These are phyloP conservation scores for Elsinoe necatrix DNA, from an alignment of 2,329 filamentous ascomycete genomes.

Conservation along the genomic window DNA sequence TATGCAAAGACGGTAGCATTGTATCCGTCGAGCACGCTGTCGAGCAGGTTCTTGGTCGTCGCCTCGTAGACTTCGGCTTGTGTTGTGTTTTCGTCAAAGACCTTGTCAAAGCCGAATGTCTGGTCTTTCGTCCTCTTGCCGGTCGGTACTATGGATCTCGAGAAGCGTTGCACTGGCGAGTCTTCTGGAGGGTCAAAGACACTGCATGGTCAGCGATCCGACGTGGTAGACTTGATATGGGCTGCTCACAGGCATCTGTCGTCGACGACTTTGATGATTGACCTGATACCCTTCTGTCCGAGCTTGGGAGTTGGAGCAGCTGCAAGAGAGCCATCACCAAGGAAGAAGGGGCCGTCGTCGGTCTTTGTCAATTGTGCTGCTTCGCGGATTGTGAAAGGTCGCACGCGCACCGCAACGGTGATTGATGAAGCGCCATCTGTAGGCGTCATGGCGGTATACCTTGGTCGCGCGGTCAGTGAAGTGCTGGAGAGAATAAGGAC, in stretches of 20 bases:
- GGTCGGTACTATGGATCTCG: constrained; percentile 63
- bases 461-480: neutral
- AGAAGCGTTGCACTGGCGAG: constrained; percentile 81
- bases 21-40: constrained; percentile 93
- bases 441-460: constrained; percentile 18
- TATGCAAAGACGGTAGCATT: constrained; percentile 99
- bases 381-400: constrained; percentile 74
- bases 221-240: neutral
- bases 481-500: neutral
- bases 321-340: constrained; percentile 96
- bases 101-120: constrained; percentile 90
- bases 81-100: constrained; percentile 91
- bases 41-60: constrained; percentile 80
- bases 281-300: constrained; percentile 73
- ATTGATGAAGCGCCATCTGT: constrained; percentile 42
- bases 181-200: constrained; percentile 97
- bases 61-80: constrained; percentile 93
- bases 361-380: constrained; percentile 75
- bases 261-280: constrained; percentile 93
- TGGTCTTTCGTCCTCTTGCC: constrained; percentile 96
- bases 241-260: constrained; percentile 78
- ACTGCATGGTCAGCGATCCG: constrained; percentile 43
- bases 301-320: constrained; percentile 70
- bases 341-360: constrained; percentile 82
- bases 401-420: constrained; percentile 50